Conservation (phyloP, 192 early-diverging fungal genomes). For the Podila verticillata region DNA sequence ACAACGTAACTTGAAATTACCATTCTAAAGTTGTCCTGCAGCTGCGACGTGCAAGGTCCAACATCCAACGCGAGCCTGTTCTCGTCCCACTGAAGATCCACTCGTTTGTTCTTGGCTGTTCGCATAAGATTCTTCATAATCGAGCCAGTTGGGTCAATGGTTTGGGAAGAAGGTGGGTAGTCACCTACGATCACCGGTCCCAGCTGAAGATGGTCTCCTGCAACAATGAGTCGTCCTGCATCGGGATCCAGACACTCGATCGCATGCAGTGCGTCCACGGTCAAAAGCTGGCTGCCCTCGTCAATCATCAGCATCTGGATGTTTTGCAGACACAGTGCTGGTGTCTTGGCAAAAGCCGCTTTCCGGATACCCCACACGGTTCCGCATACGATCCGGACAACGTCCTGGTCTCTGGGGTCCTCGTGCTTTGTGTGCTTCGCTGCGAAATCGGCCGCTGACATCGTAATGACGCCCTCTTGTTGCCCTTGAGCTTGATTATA, state of each 20-base stretch:
- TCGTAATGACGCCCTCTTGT: constrained; percentile 1
- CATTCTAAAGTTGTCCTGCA: constrained; percentile 66
- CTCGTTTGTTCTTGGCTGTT: constrained; percentile 16
- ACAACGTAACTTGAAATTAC: constrained; percentile 19
- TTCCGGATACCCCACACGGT: constrained; percentile 36
- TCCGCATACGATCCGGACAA: constrained; percentile 27
- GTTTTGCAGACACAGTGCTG: constrained; percentile 31
- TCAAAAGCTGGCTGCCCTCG: constrained; percentile 54
- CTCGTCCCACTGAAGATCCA: constrained; percentile 24
- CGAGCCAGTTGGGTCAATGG: constrained; percentile 56
- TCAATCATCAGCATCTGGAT: constrained; percentile 51
- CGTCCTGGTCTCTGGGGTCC: constrained; percentile 1
- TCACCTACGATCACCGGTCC: constrained; percentile 58
- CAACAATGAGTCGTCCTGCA: constrained; percentile 54
- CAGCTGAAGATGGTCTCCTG: constrained; percentile 66
- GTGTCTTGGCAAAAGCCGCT: constrained; percentile 9
- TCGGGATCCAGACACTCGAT: constrained; percentile 53
- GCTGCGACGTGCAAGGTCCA: constrained; percentile 59
- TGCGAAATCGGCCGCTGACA: constrained; percentile 37
- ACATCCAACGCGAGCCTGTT: constrained; percentile 38
- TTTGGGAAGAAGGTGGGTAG: constrained; percentile 46
- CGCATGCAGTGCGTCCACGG: constrained; percentile 53
- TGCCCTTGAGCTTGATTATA: constrained; percentile 5
- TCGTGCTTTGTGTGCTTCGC: constrained; percentile 44
- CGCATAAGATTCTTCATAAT: constrained; percentile 64